Percentiles rank a stretch among this genome's conserved stretches.
Evolutionary conservation across 2,329 filamentous ascomycete genomes (phyloP).

Genomic region (Lecanicillium sp.): DNA sequence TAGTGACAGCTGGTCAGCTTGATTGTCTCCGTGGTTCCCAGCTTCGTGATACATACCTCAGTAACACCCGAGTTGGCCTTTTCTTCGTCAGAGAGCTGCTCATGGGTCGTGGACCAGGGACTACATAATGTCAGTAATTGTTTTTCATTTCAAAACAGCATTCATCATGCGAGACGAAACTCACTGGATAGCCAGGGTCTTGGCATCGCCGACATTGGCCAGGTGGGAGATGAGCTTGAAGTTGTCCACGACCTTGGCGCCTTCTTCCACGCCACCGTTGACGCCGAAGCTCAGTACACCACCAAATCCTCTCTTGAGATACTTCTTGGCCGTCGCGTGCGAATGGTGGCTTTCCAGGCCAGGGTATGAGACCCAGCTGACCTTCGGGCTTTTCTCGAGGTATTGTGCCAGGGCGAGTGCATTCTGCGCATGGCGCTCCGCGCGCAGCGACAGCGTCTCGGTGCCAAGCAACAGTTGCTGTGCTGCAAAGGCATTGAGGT

Average conservation of each 20-base stretch:
- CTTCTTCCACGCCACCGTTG: constrained; percentile 78
- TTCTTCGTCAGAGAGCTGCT: constrained; percentile 82
- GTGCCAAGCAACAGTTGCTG: constrained; percentile 86
- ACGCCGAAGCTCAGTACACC: constrained; percentile 92
- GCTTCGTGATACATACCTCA: constrained; percentile 40
- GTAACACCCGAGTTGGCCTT: constrained; percentile 75
- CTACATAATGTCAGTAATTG: constrained; percentile 18
- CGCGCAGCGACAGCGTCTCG: constrained; percentile 83
- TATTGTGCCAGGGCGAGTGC: constrained; percentile 73
- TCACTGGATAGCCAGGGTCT: constrained; percentile 83
- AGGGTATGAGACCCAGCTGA: constrained; percentile 91
- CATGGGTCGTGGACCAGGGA: constrained; percentile 91
- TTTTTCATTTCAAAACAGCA: not conserved
- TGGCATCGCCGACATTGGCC: constrained; percentile 92
- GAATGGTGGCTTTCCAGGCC: constrained; percentile 77
- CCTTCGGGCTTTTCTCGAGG: constrained; percentile 76
- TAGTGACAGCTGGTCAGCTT: constrained; percentile 27
- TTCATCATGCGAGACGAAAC: no score
- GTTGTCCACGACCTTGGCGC: constrained; percentile 82
- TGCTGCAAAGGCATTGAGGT: constrained; percentile 83
- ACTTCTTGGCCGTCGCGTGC: constrained; percentile 78
- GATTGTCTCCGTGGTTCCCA: not conserved
- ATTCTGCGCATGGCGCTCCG: constrained; percentile 82
- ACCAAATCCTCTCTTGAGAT: constrained; percentile 76
- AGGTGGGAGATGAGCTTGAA: constrained; percentile 95